Percentiles rank a stretch among this genome's conserved stretches.
These are phyloP conservation scores for Solanum sparsipilum DNA, from an alignment of 257 asterid genomes.

Conservation along the genomic window DNA sequence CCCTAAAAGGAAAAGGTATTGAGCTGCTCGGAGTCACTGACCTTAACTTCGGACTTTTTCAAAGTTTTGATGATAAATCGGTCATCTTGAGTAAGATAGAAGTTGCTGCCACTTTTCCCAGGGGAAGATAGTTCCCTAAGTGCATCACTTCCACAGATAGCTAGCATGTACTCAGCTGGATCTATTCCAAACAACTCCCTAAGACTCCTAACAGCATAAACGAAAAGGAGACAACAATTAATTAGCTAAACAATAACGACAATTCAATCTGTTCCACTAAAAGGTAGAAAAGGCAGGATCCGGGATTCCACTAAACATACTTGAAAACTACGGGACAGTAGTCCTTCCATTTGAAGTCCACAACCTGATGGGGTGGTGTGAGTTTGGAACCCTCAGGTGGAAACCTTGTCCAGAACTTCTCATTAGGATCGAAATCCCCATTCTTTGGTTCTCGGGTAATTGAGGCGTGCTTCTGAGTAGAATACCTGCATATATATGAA, in stretches of 20 bases:
- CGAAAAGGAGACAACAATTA: not conserved
- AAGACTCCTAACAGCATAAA: slow-evolving; percentile 2
- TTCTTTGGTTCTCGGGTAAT: slow-evolving; percentile 1
- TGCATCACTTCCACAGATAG: slow-evolving; percentile 21
- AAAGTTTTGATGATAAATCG: slow-evolving; percentile 22
- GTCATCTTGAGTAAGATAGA: slow-evolving; percentile 18
- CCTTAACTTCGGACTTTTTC: slow-evolving; percentile 23
- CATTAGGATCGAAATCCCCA: slow-evolving; percentile 17
- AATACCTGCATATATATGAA: slow-evolving; percentile 3
- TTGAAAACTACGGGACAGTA: slow-evolving; percentile 21
- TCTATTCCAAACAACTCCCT: slow-evolving; percentile 17
- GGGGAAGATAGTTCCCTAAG: slow-evolving; percentile 21
- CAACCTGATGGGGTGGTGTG: slow-evolving; percentile 14
- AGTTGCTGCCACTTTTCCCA: slow-evolving; percentile 27
- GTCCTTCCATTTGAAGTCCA: slow-evolving; percentile 22
- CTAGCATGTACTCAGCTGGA: slow-evolving; percentile 24
- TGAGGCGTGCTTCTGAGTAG: slow-evolving; percentile 11
- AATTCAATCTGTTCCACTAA: not conserved
- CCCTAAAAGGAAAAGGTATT: not conserved
- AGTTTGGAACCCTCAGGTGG: slow-evolving; percentile 21
- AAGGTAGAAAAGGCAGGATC: not conserved
- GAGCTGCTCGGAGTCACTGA: not conserved
- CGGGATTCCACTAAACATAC: not conserved
- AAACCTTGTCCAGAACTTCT: slow-evolving; percentile 22
- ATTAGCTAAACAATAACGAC: not conserved